Base-by-base conservation (phyloP, 2,329 filamentous ascomycete species). In the Eutypa lata region DNA sequence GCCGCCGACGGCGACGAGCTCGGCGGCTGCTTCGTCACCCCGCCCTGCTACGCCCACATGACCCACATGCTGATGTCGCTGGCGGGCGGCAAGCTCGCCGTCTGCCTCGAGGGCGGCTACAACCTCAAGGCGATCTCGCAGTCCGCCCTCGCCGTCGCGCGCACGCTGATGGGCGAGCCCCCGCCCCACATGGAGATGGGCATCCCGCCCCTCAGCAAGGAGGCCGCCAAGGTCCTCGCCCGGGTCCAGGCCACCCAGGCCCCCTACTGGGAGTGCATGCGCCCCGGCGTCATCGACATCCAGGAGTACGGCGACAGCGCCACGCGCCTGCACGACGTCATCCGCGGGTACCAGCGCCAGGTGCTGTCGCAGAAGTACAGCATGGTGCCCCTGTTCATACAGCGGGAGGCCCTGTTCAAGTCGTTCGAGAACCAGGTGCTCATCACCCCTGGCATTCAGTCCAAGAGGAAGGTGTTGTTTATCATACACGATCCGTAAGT, bases 11-110 rank as follows among this genome's bases (percentile, higher is more conserved):
- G 94, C 13, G 94, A 99, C 69, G 87, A 94, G 65, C 81, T 99
- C 2, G 94, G 94, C 48, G 91, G 89, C 31, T 99, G 94, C 68
- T 93, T 91, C 65, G 94, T 99, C 5, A 88, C 91, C 1, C 94
- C 94, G 0, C 75, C 86, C 4, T 96, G 94, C 67, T 99, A 97
- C 68, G 90, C 92, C 14, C 93, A 99, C 67, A 97, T 99, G 94
- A 97, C 94, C 16, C 91, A 97, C 67, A 97, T 97, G 93, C 82
- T 99, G 47, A 97, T 97, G 92, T 91, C 90, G 2, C 78, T 99
- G 19, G 93, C 94, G 1, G 81, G 86, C 44, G 94, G 94, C 26
- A 96, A 92, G 66, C 81, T 99, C 14, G 89, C 90, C 2, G 93
- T 97, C 8, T 97, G 92, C 66, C 79, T 99, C 2, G 94, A 99